Conservation (phyloP, 805 yeast species). For the Saccharomyces eubayanus region DNA sequence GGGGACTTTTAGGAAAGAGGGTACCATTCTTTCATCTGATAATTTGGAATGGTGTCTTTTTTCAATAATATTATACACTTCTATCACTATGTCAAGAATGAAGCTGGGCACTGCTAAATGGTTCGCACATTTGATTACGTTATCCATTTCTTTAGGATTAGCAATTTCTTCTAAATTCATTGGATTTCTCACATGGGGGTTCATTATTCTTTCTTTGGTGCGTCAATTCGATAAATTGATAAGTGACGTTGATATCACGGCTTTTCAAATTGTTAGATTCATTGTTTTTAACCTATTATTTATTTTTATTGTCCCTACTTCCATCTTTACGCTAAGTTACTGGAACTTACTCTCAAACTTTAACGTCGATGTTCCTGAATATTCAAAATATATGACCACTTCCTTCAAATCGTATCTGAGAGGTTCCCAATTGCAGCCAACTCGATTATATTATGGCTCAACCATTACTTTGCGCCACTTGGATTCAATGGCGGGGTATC, state of each 20-base stretch:
- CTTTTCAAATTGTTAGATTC: constrained; percentile 34
- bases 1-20: constrained; percentile 13
- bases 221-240: constrained; percentile 56
- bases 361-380: constrained; percentile 9
- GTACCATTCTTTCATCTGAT: constrained; percentile 27
- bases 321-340: constrained; percentile 50
- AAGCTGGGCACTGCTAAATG: constrained; percentile 42
- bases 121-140: constrained; percentile 43
- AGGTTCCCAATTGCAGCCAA: constrained; percentile 37
- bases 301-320: constrained; percentile 46
- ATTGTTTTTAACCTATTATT: constrained; percentile 34
- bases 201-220: constrained; percentile 46
- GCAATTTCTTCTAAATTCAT: constrained; percentile 59
- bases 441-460: constrained; percentile 67
- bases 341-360: constrained; percentile 37
- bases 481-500: constrained; percentile 62
- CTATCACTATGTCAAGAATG: constrained; percentile 41
- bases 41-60: constrained; percentile 38
- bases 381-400: constrained; percentile 47
- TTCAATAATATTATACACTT: constrained; percentile 42
- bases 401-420: constrained; percentile 54
- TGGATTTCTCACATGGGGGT: constrained; percentile 57
- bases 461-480: constrained; percentile 63
- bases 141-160: constrained; percentile 45
- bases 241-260: constrained; percentile 55